Evolutionary conservation across 345 rosid genomes (phyloP).

Genomic region (Camelina hispida): DNA sequence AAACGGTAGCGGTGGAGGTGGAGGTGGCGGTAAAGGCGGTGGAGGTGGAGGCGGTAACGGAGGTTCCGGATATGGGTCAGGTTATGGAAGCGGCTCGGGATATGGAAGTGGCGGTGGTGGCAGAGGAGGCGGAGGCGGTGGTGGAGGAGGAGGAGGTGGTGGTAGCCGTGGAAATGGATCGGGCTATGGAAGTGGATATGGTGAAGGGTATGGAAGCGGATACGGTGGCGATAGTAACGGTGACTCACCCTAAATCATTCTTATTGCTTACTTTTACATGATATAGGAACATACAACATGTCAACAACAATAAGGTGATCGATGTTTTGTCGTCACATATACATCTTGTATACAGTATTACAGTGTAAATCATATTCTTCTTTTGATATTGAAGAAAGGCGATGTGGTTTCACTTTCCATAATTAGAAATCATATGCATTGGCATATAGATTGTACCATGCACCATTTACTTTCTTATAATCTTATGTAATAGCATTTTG

Average conservation of each 20-base stretch:
- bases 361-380: conserved; percentile 10
- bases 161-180: conserved; percentile 41
- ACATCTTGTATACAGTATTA: conserved; percentile 16
- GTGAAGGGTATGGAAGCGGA: conserved; percentile 47
- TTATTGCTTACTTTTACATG: conserved; percentile 15
- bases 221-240: conserved; percentile 38
- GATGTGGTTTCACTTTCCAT: conserved; percentile 5
- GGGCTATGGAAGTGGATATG: conserved; percentile 44
- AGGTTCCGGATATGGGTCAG: conserved; percentile 44
- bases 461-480: conserved; percentile 14
- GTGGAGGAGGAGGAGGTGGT: conserved; percentile 41
- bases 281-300: conserved; percentile 7
- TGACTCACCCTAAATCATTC: conserved; percentile 36
- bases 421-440: not conserved
- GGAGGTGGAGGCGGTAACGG: conserved; percentile 43
- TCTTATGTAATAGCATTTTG: not conserved
- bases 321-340: conserved; percentile 22
- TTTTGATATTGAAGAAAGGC: conserved; percentile 24
- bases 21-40: conserved; percentile 48
- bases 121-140: conserved; percentile 19
- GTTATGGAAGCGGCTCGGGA: conserved; percentile 44
- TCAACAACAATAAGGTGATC: conserved; percentile 27
- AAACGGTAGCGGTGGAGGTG: conserved; percentile 46
- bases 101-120: conserved; percentile 40
- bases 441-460: conserved; percentile 13